Evolutionary conservation across 306 rosid genomes (phyloP).

Genomic region (Dalbergia cultrata): DNA sequence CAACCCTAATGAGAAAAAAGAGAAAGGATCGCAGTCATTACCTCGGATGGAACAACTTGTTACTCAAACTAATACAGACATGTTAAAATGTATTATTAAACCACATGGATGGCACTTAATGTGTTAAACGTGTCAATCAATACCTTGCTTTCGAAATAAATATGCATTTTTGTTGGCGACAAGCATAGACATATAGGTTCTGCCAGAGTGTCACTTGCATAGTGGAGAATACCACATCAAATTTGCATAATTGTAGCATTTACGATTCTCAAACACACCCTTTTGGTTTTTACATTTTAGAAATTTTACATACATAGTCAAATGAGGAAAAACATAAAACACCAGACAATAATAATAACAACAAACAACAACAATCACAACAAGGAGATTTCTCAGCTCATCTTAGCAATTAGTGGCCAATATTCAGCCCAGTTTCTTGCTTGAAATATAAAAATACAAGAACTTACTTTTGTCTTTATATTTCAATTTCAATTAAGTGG

Average conservation of each 20-base stretch:
- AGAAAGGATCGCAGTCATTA: conserved; percentile 24
- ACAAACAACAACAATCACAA: not conserved
- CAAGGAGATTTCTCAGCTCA: not conserved
- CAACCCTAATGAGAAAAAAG: conserved; percentile 53
- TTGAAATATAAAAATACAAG: conserved; percentile 2
- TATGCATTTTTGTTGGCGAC: conserved; percentile 1
- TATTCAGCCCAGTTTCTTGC: not conserved
- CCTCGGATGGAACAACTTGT: conserved; percentile 2
- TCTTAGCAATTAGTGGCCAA: conserved; percentile 4
- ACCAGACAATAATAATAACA: not conserved
- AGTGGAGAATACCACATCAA: not conserved
- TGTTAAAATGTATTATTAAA: conserved; percentile 5
- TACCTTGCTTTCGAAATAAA: conserved; percentile 31
- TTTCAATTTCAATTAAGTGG: not conserved
- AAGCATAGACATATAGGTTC: not conserved
- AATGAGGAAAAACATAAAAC: conserved; percentile 14
- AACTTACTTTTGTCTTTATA: not conserved
- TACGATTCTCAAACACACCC: conserved; percentile 10
- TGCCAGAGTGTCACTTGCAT: not conserved
- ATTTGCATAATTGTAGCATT: not conserved
- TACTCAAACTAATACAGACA: conserved; percentile 26
- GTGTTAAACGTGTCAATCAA: not conserved
- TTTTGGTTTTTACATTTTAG: conserved; percentile 13
- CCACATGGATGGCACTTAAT: not conserved
- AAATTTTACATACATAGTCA: not conserved